A percentile compares a stretch with the other conserved stretches of the same genome.
Conservation (phyloP, 768 basidiomycete genomes). For the Stropharia rugosoannulata region DNA sequence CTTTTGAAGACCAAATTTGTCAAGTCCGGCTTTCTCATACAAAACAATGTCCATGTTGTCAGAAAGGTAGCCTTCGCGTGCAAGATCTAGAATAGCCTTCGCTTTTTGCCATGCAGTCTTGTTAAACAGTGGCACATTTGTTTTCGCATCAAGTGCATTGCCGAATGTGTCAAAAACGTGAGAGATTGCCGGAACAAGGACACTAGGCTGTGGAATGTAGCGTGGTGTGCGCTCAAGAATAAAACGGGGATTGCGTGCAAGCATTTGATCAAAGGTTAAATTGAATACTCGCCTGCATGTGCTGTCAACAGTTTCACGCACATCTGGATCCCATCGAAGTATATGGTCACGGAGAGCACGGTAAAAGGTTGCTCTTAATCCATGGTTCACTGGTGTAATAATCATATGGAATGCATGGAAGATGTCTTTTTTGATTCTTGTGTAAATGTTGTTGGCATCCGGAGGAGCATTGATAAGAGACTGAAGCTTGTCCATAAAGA, state of each 20-base stretch:
- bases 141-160: conserved; percentile 18
- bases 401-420: conserved; percentile 24
- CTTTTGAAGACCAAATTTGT: conserved; percentile 18
- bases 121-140: conserved; percentile 15
- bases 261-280: conserved; percentile 20
- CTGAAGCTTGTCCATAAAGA: background rate
- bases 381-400: conserved; percentile 10
- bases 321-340: conserved; percentile 22
- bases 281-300: conserved; percentile 13
- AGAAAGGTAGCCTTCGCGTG: conserved; percentile 19
- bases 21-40: conserved; percentile 18
- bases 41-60: conserved; percentile 14
- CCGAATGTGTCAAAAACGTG: conserved; percentile 18
- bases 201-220: conserved; percentile 17
- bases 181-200: conserved; percentile 18
- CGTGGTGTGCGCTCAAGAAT: conserved; percentile 4
- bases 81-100: conserved; percentile 18
- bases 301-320: conserved; percentile 11
- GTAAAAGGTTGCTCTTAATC: conserved; percentile 16
- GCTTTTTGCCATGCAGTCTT: conserved; percentile 13
- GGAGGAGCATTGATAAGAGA: background rate
- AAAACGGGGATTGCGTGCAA: conserved; percentile 14
- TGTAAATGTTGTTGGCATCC: background rate
- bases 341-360: conserved; percentile 21
- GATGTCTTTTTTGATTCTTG: conserved; percentile 17